A percentile compares a stretch with the other conserved stretches of the same genome.
phyloP scores from a whole-genome alignment of 2,329 filamentous ascomycete species.

The Claviceps capensis region DNA sequence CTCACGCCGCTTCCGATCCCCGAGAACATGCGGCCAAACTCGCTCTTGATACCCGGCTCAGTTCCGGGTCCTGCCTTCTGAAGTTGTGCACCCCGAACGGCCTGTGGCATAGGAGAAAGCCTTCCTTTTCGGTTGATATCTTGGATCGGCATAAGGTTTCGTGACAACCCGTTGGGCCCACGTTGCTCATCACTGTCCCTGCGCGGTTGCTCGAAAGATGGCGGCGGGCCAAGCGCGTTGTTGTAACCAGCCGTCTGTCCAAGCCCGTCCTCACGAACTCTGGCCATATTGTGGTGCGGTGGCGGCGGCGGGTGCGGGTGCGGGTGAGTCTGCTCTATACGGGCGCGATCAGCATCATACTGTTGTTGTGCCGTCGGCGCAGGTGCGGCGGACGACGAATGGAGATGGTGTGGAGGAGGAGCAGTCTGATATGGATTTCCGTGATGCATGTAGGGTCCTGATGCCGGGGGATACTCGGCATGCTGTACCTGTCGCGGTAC shows the following conservation, averaged over 20 bases:
- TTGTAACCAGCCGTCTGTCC: constrained; percentile 38
- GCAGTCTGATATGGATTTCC: constrained; percentile 17
- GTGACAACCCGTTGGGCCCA: constrained; percentile 21
- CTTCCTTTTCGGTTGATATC: constrained; percentile 71
- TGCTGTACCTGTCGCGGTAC: constrained; percentile 22
- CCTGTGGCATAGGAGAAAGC: constrained; percentile 79
- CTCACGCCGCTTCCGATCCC: constrained; percentile 59
- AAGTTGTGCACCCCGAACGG: constrained; percentile 81
- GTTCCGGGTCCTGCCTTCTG: constrained; percentile 65
- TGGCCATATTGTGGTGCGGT: constrained; percentile 22
- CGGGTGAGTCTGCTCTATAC: constrained; percentile 26
- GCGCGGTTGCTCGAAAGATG: constrained; percentile 26
- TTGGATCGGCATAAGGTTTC: constrained; percentile 65
- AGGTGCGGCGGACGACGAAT: constrained; percentile 13
- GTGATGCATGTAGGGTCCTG: constrained; percentile 23
- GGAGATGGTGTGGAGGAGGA: constrained; percentile 24
- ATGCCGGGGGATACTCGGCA: constrained; percentile 33
- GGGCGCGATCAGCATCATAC: constrained; percentile 37
- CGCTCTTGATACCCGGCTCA: constrained; percentile 84
- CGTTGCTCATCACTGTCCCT: constrained; percentile 29
- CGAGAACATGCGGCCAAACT: constrained; percentile 89
- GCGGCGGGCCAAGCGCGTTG: constrained; percentile 24
- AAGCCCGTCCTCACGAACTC: constrained; percentile 33
- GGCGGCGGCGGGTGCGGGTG: constrained; percentile 21
- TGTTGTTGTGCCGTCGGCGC: constrained; percentile 21